Percentiles rank a stretch among this genome's conserved stretches.
Evolutionary conservation across 345 rosid species (phyloP).

Genomic region (Populus ilicifolia): DNA sequence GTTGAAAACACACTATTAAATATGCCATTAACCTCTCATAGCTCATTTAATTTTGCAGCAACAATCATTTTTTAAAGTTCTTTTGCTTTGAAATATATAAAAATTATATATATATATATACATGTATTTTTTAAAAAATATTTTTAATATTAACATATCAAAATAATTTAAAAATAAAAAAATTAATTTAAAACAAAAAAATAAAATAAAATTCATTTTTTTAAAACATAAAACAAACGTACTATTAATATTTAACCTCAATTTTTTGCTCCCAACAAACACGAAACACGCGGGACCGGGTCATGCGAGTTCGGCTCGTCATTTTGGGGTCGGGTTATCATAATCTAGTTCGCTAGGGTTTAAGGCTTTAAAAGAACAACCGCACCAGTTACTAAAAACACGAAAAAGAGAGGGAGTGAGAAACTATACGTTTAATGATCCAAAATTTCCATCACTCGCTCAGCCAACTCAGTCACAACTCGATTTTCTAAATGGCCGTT

Average conservation of each 20-base stretch:
- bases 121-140: too few species aligned
- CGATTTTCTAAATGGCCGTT: constrained; percentile 40
- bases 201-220: too few species aligned
- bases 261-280: too few species aligned
- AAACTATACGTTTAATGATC: background rate
- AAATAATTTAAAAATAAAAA: too few species aligned
- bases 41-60: too few species aligned
- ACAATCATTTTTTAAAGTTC: too few species aligned
- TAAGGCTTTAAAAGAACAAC: background rate
- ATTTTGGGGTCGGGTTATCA: background rate
- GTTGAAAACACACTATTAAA: too few species aligned
- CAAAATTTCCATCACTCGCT: background rate
- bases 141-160: fast-evolving
- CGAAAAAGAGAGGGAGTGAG: constrained; percentile 22
- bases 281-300: background rate
- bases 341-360: background rate
- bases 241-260: too few species aligned
- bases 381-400: background rate
- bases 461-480: constrained; percentile 4
- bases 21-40: fast-evolving
- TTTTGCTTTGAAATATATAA: too few species aligned
- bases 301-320: background rate
- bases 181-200: too few species aligned
- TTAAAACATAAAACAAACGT: too few species aligned
- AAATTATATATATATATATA: too few species aligned